Conservation (phyloP, 2,329 filamentous ascomycete species). For the Periconia macrospinosa region DNA sequence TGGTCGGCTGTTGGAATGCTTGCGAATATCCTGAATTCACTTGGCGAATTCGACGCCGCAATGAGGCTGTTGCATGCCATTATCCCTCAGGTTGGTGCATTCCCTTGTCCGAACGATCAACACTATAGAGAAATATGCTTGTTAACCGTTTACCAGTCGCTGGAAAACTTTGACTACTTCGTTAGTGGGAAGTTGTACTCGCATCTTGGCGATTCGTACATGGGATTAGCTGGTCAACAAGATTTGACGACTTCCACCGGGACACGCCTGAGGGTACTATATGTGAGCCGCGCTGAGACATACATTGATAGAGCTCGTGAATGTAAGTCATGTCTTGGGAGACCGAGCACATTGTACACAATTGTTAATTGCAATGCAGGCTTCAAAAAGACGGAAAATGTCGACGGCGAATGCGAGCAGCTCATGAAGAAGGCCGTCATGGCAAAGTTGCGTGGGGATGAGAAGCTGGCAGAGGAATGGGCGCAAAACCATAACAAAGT, state of each 20-base stretch:
- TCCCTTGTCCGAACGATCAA: background rate
- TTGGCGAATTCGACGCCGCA: conserved; percentile 72
- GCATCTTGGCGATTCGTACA: conserved; percentile 72
- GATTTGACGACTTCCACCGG: conserved; percentile 12
- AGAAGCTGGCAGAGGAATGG: conserved; percentile 40
- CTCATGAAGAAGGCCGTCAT: conserved; percentile 81
- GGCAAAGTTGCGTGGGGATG: conserved; percentile 63
- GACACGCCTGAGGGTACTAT: conserved; percentile 17
- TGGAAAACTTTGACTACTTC: conserved; percentile 68
- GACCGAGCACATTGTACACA: background rate
- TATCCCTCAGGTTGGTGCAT: conserved; percentile 66
- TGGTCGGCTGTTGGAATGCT: conserved; percentile 73
- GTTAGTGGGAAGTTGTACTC: conserved; percentile 70
- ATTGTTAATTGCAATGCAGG: conserved; percentile 37
- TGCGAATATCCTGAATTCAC: conserved; percentile 67
- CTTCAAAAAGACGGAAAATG: conserved; percentile 69
- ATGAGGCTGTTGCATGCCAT: conserved; percentile 66
- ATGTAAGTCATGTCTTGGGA: conserved; percentile 25
- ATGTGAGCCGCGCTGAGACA: conserved; percentile 34
- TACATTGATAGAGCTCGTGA: conserved; percentile 41
- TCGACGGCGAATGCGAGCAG: conserved; percentile 73
- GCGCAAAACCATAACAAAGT: conserved; percentile 39
- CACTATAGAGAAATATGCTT: background rate
- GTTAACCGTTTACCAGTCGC: conserved; percentile 32
- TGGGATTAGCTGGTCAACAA: conserved; percentile 69